Base-by-base conservation (phyloP, 75 land plant genomes). In the Selaginella tamariscina region DNA sequence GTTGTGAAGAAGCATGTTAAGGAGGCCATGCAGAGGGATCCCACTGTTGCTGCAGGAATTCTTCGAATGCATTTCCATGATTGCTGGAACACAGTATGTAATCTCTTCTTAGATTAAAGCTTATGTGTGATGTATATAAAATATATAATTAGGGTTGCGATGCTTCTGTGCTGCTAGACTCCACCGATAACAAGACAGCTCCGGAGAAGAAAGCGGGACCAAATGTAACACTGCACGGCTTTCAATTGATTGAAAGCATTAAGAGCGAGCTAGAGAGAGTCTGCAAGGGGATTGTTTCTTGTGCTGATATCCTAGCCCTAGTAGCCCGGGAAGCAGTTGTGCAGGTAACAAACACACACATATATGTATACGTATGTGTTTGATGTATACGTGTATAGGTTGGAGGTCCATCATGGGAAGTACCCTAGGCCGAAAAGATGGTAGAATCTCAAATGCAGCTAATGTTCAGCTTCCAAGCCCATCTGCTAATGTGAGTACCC, bases 151-250 rank as follows among this genome's bases (percentile, higher is more conserved):
- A 59, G 62, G 62, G 62, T 9, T 59, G 62, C 26, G 62, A 59
- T 59, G 62, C 62, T 23, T 59, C 62, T 5, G 62, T 59, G 2
- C 26, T 59, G 5, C 21, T 59, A 8, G 21, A 26, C 27, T 27
- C 27, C 8, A 11, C 20, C 20, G 78, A 76, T 0, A 81, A 82
- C 62, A 79, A 73, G 32, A 11, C 54, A 49, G 11, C 54, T 49
- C 54, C 54, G 11, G 62, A 59, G 62, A 59, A n/a, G 26, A 2
- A 21, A 23, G 62, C 62, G n/a, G 26, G 23, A 8, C 21, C 27
- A 21, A 26, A 26, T n/a, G n/a, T 59, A 2, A 9, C 62, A n/a
- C 62, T 59, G 9, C 62, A 21, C 21, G 62, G 62, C 2, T 59
- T 59, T n/a, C 27, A 59, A 59, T 8, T 59, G 18, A 59, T 59